Evolutionary conservation across 768 basidiomycete genomes (phyloP), one percentile per base, ranked within the genome.

Genomic region (Multifurca ochricompacta): DNA sequence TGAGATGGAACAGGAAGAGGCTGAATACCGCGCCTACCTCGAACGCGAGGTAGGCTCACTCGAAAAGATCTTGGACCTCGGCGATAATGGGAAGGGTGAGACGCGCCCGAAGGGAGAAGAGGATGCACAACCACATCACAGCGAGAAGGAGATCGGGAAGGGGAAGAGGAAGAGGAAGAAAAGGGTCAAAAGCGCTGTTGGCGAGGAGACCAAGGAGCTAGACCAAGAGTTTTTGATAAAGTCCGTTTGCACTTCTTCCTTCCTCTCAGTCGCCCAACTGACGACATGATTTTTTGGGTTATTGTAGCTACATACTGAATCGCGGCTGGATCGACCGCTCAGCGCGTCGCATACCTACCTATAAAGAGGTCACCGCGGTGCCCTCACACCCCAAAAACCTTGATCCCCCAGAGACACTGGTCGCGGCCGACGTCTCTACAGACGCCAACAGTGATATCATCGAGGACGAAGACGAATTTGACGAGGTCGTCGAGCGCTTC

Each of bases 251-350:
- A 10, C 50, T 4, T 48, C 40, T 56, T 18, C 11, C 4, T 14
- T 44, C 51, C 7, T 37, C 41, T 31, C 44, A 48, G 13, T 19
- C 40, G 18, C 52, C 42, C 28, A 44, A 39, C 11, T 10, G 14
- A 27, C 47, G 16, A 30, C 32, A 43, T 16, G n/a, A n/a, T 9
- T 44, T 41, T 48, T 31, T 11, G 21, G 27, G 11, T 41, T 23
- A 49, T 48, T 35, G 1, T 63, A 97, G 94, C 68, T 99, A 96
- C 68, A 96, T 99, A 60, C 74, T 97, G 19, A 94, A 95, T 67
- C 90, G 96, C 27, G 96, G 95, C 1, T 99, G 96, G 96, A 83
- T 99, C 44, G 96, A 98, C 68, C 80, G 77, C 45, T 74, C 83
- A 2, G 71, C 78, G 19, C 74, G 78, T 13, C 84, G 82, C 51